Evolutionary conservation across 2,329 filamentous ascomycete genomes (phyloP).

Genomic region (Pseudovirgaria hyperparasitica): DNA sequence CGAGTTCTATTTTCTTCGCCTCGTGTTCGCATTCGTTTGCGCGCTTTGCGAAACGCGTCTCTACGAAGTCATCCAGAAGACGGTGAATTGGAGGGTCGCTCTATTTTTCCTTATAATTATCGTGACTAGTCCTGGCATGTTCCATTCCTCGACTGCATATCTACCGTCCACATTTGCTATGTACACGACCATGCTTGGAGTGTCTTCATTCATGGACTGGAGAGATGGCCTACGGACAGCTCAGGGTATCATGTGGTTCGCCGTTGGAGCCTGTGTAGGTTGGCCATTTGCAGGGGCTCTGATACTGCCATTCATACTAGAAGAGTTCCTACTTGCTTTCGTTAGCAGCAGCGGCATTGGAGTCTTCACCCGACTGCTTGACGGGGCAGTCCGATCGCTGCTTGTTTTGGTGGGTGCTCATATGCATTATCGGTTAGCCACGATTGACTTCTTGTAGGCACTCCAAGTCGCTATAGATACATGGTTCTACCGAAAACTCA

Average conservation of each 20-base stretch:
- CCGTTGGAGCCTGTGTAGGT: slow-evolving; percentile 69
- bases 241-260: slow-evolving; percentile 82
- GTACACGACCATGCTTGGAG: slow-evolving; percentile 80
- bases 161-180: slow-evolving; percentile 94
- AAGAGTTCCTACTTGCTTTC: slow-evolving; percentile 52
- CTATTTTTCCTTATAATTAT: slow-evolving; percentile 71
- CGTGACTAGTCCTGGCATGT: slow-evolving; percentile 77
- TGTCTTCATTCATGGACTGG: slow-evolving; percentile 86
- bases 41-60: slow-evolving; percentile 72
- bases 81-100: slow-evolving; percentile 71
- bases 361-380: slow-evolving; percentile 46
- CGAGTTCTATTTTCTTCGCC: slow-evolving; percentile 83
- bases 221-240: slow-evolving; percentile 65
- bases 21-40: slow-evolving; percentile 61
- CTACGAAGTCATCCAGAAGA: slow-evolving; percentile 63
- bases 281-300: slow-evolving; percentile 91
- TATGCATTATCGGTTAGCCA: neutral
- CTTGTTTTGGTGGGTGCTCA: slow-evolving; percentile 50
- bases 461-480: slow-evolving; percentile 61
- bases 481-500: slow-evolving; percentile 72
- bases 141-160: slow-evolving; percentile 77
- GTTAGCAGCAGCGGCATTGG: slow-evolving; percentile 46
- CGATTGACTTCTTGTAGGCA: slow-evolving; percentile 32
- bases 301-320: slow-evolving; percentile 64
- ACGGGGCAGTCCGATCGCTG: slow-evolving; percentile 55